phyloP scores from a whole-genome alignment of 768 basidiomycete species.

The Sporobolomyces phaffii region DNA sequence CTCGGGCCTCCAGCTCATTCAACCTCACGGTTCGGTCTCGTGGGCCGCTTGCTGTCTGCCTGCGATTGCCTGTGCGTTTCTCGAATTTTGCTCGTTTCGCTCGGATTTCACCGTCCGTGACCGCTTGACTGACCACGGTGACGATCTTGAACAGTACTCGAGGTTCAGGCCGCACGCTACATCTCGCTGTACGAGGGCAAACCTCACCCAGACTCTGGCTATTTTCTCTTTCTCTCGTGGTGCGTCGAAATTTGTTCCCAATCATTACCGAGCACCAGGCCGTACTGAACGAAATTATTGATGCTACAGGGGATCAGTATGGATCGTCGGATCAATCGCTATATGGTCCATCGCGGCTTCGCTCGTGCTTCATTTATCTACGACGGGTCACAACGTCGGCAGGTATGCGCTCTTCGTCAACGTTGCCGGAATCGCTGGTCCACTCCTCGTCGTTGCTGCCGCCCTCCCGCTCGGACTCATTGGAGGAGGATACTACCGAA shows the following conservation, averaged over 20 bases:
- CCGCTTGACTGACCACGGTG: too few relatives aligned
- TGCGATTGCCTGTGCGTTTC: background rate
- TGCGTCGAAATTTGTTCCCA: too few relatives aligned
- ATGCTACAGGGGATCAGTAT: slow-evolving; percentile 1
- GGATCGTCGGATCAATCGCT: background rate
- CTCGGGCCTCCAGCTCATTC: background rate
- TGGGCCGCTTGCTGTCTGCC: background rate
- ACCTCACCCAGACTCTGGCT: background rate
- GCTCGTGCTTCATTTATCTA: background rate
- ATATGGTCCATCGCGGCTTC: slow-evolving; percentile 1
- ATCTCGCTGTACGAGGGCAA: background rate
- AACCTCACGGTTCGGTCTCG: background rate
- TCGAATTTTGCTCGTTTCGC: background rate
- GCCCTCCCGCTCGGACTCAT: background rate
- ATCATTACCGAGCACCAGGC: too few relatives aligned
- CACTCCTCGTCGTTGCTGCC: background rate
- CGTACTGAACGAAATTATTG: too few relatives aligned
- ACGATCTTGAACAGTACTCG: background rate
- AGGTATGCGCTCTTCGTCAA: background rate
- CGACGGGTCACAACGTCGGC: background rate
- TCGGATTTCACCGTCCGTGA: too few relatives aligned
- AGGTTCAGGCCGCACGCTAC: background rate
- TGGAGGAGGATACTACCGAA: background rate
- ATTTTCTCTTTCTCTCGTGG: background rate
- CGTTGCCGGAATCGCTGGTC: background rate